Percentiles rank a stretch among this genome's conserved stretches.
Evolutionary conservation across 1,284 basidiomycete genomes (phyloP).

Genomic region (Boletus semigastroideus): DNA sequence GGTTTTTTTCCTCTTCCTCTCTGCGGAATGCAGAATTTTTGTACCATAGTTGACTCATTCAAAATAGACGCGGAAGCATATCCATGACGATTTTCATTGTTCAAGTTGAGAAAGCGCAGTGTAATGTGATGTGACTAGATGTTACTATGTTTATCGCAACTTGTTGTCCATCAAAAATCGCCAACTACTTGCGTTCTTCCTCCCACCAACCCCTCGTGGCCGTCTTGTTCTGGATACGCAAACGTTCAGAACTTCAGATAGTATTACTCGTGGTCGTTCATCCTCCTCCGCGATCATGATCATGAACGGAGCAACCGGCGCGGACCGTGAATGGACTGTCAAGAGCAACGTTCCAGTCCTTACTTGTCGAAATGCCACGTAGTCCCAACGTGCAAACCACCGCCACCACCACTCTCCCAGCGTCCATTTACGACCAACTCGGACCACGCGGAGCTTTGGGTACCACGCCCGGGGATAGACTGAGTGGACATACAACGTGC

Average conservation of each 20-base stretch:
- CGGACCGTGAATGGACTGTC: constrained; percentile 7
- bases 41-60: constrained; percentile 5
- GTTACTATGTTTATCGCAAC: too few relatives aligned
- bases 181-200: neutral
- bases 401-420: neutral
- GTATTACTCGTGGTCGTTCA: constrained; percentile 2
- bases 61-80: constrained; percentile 7
- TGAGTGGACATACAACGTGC: constrained; percentile 15
- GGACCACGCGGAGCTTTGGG: constrained; percentile 11
- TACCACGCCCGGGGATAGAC: constrained; percentile 18
- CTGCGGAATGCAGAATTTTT: constrained; percentile 2
- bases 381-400: constrained; percentile 15
- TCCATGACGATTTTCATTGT: too few relatives aligned
- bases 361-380: constrained; percentile 6
- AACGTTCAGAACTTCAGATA: constrained; percentile 12
- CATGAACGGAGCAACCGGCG: constrained; percentile 1
- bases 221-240: neutral
- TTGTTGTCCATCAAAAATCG: too few relatives aligned
- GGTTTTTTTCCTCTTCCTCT: constrained; percentile 1
- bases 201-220: neutral
- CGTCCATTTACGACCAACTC: constrained; percentile 5
- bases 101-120: too few relatives aligned
- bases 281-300: neutral
- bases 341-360: constrained; percentile 1
- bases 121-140: too few relatives aligned